Evolutionary conservation across 1,284 basidiomycete genomes (phyloP), one percentile per base, ranked within the genome.

Genomic region (Mycosarcoma mackinlayi): DNA sequence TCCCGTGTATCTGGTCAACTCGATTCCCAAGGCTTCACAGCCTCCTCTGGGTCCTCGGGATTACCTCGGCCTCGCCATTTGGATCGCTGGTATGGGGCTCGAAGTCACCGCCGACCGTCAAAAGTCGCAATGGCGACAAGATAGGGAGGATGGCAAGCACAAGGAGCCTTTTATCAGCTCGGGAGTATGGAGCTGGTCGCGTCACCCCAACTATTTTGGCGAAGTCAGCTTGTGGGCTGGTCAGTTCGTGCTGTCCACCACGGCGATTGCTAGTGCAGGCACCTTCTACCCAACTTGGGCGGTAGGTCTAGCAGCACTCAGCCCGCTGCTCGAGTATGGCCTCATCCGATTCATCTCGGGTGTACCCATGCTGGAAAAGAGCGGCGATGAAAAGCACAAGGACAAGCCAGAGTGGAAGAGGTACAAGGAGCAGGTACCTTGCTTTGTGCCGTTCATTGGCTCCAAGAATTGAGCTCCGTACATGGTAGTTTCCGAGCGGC

Each of bases 131-230:
- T 92, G 91, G 91, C 84, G 89, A 46, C 82, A 83, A 23, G 86
- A 85, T 4, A 90, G 88, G 77, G 85, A 89, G n/a, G 85, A 84
- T 11, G 90, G 90, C 75, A 84, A 88, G 69, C 91, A 92, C 77
- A 86, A 89, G 40, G 89, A 92, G 74, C 86, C 87, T 74, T 92
- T 92, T 78, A 90, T 92, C 72, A 86, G 85, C 5, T 85, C 84
- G 27, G 91, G 91, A 0, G 83, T 92, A 10, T 93, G 91, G 91
- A 84, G 86, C 35, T 83, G 88, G 59, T 89, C 88, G 64, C 84
- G 91, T 31, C 91, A 92, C 75, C 91, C 91, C 31, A 92, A 92
- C 84, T 92, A 92, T 80, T 86, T 91, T 31, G 90, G 89, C 23
- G 91, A 92, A 84, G 86, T 92, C 11, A 87, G 89, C 3, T 85